phyloP scores from a whole-genome alignment of 345 rosid species.

The Dipteronia sinensis region DNA sequence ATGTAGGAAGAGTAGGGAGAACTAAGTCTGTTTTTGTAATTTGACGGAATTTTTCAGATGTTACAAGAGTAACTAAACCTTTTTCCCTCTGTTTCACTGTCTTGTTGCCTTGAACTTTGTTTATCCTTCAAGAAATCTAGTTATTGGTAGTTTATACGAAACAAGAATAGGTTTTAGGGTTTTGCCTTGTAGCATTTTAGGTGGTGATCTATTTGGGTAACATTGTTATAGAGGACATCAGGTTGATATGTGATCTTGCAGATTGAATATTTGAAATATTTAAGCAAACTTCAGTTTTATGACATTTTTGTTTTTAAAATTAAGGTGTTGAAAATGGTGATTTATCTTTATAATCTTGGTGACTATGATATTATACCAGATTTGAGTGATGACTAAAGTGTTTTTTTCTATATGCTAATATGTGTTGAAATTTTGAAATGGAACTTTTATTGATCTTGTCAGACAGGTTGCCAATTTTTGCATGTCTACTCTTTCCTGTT shows the following conservation, averaged over 20 bases:
- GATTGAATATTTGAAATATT: background rate
- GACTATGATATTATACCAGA: background rate
- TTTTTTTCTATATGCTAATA: background rate
- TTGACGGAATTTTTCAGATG: too few species aligned
- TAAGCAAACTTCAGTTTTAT: background rate
- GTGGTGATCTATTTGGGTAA: background rate
- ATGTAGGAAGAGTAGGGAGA: too few species aligned
- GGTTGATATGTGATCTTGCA: background rate
- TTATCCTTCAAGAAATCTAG: background rate
- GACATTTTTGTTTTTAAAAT: background rate
- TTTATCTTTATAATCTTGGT: background rate
- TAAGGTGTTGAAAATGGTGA: constrained; percentile 1
- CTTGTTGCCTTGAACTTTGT: background rate
- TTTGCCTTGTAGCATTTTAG: background rate
- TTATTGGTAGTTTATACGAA: background rate
- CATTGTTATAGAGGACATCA: background rate
- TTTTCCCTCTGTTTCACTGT: background rate
- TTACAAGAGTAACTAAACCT: background rate
- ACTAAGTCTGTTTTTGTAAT: too few species aligned
- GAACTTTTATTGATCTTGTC: background rate
- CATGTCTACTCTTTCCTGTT: background rate
- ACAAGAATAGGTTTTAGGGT: background rate
- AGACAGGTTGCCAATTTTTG: background rate
- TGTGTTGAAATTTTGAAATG: background rate
- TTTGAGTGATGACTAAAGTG: background rate